These are phyloP conservation scores for Xylariaceae sp. DNA, from an alignment of 2,329 filamentous ascomycete genomes.

Conservation along the genomic window DNA sequence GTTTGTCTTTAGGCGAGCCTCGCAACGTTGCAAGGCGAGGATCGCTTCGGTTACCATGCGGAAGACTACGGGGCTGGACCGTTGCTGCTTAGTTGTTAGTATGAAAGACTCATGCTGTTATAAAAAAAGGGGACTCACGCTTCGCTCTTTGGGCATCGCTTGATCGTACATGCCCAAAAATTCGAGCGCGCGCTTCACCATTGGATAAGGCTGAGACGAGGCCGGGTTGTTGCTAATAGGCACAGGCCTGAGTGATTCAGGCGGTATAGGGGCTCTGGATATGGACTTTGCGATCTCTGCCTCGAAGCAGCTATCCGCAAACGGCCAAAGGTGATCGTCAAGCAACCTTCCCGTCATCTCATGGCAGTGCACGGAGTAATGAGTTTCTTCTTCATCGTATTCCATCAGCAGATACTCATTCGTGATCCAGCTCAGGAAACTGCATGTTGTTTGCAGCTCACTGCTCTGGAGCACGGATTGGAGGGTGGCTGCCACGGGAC, in stretches of 20 bases:
- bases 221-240: slow-evolving; percentile 45
- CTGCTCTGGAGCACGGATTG: slow-evolving; percentile 45
- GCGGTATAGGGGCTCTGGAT: slow-evolving; percentile 42
- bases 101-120: neutral
- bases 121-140: slow-evolving; percentile 39
- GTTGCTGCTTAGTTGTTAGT: slow-evolving; percentile 36
- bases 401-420: slow-evolving; percentile 54
- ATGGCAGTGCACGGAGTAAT: slow-evolving; percentile 48
- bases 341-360: slow-evolving; percentile 53
- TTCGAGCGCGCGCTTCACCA: slow-evolving; percentile 54
- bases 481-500: slow-evolving; percentile 45
- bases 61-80: slow-evolving; percentile 53
- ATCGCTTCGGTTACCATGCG: slow-evolving; percentile 87
- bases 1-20: slow-evolving; percentile 61
- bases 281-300: slow-evolving; percentile 52
- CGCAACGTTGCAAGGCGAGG: slow-evolving; percentile 71
- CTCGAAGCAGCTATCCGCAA: slow-evolving; percentile 51
- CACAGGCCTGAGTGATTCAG: slow-evolving; percentile 46
- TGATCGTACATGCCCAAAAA: slow-evolving; percentile 58
- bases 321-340: slow-evolving; percentile 53
- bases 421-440: slow-evolving; percentile 52
- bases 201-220: slow-evolving; percentile 53
- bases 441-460: slow-evolving; percentile 48
- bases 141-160: slow-evolving; percentile 59
- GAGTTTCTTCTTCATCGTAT: slow-evolving; percentile 51